Evolutionary conservation across 2,329 filamentous ascomycete species (phyloP).

Genomic region (Colletotrichum sp.): DNA sequence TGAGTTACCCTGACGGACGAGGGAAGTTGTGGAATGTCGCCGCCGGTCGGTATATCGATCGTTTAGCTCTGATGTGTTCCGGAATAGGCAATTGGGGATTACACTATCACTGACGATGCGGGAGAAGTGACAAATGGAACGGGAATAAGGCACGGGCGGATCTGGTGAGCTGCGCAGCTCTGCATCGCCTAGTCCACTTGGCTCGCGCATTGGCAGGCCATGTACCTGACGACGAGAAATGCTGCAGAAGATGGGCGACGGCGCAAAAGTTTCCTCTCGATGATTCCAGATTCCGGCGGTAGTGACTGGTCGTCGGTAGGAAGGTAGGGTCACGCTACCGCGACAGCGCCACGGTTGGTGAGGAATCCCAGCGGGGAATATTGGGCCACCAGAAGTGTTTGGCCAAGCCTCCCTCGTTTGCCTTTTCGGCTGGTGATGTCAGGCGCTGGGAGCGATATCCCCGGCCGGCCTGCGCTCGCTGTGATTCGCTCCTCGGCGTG

Average conservation of each 20-base stretch:
- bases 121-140: background rate
- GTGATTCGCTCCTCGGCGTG: background rate
- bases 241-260: background rate
- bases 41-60: background rate
- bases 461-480: background rate
- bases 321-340: background rate
- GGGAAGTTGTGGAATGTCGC: background rate
- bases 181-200: background rate
- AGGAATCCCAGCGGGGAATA: background rate
- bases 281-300: background rate
- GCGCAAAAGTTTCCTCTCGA: background rate
- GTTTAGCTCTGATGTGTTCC: background rate
- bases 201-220: background rate
- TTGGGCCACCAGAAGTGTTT: background rate
- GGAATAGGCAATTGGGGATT: background rate
- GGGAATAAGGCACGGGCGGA: background rate
- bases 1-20: background rate
- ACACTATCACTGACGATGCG: background rate
- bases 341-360: background rate
- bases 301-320: background rate
- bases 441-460: background rate
- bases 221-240: background rate
- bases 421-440: constrained; percentile 5
- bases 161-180: background rate
- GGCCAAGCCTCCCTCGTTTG: constrained; percentile 1